Conservation (phyloP, 148 eudicot genomes). For the Fagopyrum esculentum region DNA sequence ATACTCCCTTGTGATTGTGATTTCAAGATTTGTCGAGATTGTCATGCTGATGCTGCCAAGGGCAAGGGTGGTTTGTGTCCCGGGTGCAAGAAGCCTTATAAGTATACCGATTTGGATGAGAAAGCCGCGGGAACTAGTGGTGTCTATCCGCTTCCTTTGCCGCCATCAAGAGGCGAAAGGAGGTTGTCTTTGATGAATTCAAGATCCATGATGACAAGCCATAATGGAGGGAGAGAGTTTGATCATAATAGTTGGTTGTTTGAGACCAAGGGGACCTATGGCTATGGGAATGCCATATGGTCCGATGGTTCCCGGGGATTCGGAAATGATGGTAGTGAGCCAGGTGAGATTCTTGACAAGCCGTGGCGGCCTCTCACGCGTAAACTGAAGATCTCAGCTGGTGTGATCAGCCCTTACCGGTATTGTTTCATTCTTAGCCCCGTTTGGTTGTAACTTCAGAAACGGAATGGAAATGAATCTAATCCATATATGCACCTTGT, state of each 20-base stretch:
- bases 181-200: slow-evolving; percentile 76
- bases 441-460: neutral
- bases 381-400: slow-evolving; percentile 84
- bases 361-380: slow-evolving; percentile 99
- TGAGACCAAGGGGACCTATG: slow-evolving; percentile 94
- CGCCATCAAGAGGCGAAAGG: slow-evolving; percentile 61
- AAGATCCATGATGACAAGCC: slow-evolving; percentile 58
- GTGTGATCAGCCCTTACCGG: slow-evolving; percentile 83
- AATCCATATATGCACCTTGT: too few relatives aligned
- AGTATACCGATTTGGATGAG: slow-evolving; percentile 63
- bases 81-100: slow-evolving; percentile 84
- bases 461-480: neutral
- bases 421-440: slow-evolving; percentile 15
- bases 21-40: slow-evolving; percentile 91
- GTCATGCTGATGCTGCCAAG: slow-evolving; percentile 71
- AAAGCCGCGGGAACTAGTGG: slow-evolving; percentile 29
- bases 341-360: slow-evolving; percentile 51
- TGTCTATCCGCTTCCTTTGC: slow-evolving; percentile 43
- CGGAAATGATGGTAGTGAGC: slow-evolving; percentile 41
- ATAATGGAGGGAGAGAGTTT: slow-evolving; percentile 51
- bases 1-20: slow-evolving; percentile 96
- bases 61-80: slow-evolving; percentile 82
- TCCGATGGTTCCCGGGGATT: slow-evolving; percentile 45
- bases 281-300: slow-evolving; percentile 98
- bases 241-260: slow-evolving; percentile 94